These are phyloP conservation scores for Ogataea henricii DNA, from an alignment of 805 yeast genomes.

Conservation along the genomic window DNA sequence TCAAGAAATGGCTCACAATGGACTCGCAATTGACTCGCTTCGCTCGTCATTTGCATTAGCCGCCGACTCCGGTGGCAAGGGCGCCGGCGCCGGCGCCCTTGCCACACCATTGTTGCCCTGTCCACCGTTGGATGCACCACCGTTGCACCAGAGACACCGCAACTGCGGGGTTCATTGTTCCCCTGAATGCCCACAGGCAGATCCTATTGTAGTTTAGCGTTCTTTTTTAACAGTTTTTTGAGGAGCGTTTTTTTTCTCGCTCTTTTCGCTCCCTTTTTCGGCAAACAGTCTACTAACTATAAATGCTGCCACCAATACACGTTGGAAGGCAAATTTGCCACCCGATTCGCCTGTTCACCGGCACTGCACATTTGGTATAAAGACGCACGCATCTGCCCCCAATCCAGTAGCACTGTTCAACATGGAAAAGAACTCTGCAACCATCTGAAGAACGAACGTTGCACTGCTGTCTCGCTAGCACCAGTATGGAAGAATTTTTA, in stretches of 20 bases:
- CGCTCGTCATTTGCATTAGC: no score
- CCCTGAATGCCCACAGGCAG: background rate
- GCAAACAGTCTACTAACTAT: background rate
- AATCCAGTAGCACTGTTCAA: background rate
- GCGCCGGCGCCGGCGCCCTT: no score
- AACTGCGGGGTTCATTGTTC: background rate
- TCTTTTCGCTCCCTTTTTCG: slow-evolving; percentile 2
- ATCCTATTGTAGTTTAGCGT: background rate
- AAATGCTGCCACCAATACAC: background rate
- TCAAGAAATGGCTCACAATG: no score
- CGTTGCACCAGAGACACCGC: no score
- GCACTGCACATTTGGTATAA: background rate
- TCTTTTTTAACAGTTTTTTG: background rate
- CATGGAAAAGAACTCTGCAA: no score
- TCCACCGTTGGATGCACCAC: no score
- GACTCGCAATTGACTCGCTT: no score
- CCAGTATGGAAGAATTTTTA: slow-evolving; percentile 10
- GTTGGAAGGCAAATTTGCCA: background rate
- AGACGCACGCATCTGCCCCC: background rate
- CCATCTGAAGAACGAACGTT: background rate
- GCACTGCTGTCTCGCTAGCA: background rate
- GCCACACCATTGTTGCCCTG: no score
- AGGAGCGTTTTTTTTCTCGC: background rate
- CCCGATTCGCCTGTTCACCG: no score
- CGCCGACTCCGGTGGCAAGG: no score